phyloP scores from a whole-genome alignment of 164 flowering plant genomes.

The Aristolochia fimbriata region DNA sequence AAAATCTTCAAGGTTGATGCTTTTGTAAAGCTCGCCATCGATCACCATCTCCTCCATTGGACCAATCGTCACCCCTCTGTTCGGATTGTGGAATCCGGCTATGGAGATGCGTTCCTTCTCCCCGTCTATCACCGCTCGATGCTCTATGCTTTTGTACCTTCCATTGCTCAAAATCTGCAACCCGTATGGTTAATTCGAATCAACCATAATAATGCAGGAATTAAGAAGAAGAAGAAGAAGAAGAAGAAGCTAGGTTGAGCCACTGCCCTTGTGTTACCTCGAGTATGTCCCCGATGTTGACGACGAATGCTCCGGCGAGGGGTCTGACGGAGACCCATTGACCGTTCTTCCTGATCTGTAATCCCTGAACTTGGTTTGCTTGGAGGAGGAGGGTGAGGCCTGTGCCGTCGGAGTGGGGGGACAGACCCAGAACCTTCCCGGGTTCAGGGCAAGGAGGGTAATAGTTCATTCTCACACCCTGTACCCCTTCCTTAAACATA shows the following conservation, averaged over 20 bases:
- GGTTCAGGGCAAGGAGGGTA: constrained; percentile 40
- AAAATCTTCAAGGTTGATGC: constrained; percentile 16
- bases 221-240: background rate
- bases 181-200: too few relatives aligned
- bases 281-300: constrained; percentile 38
- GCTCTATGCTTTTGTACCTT: constrained; percentile 38
- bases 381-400: constrained; percentile 35
- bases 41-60: constrained; percentile 25
- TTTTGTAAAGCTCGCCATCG: constrained; percentile 13
- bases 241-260: background rate
- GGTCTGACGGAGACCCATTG: constrained; percentile 40
- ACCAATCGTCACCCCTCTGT: constrained; percentile 13
- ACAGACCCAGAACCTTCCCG: constrained; percentile 32
- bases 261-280: constrained; percentile 32
- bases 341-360: constrained; percentile 36
- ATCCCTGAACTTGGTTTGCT: constrained; percentile 34
- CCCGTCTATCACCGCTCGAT: constrained; percentile 35
- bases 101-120: constrained; percentile 35
- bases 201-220: too few relatives aligned
- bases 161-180: constrained; percentile 41
- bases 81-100: constrained; percentile 34
- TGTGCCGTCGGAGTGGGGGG: constrained; percentile 43
- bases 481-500: constrained; percentile 18
- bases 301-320: constrained; percentile 24
- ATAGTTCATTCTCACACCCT: constrained; percentile 32